A percentile compares a stretch with the other conserved stretches of the same genome.
phyloP scores from a whole-genome alignment of 2,329 filamentous ascomycete genomes.

The Fusarium lateritium region DNA sequence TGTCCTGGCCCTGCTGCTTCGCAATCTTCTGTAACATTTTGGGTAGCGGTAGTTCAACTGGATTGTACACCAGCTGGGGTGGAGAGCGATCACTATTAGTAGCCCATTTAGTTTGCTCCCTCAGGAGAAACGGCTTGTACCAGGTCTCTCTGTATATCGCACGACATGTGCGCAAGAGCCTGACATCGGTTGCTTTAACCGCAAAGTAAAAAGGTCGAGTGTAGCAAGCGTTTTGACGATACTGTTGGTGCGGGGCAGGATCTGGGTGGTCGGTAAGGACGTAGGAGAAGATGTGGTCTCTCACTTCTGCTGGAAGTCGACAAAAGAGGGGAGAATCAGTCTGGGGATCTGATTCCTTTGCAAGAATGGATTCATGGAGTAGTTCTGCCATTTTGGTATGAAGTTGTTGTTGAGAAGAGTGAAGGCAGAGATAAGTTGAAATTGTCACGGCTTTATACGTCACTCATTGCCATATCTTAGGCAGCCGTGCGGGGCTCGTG shows the following conservation, averaged over 20 bases:
- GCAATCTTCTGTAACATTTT: conserved; percentile 37
- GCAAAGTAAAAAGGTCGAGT: conserved; percentile 59
- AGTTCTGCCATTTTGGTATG: background rate
- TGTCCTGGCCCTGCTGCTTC: conserved; percentile 36
- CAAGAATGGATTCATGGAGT: conserved; percentile 3
- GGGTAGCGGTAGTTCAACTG: background rate
- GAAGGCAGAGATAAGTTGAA: background rate
- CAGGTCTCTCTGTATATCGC: conserved; percentile 59
- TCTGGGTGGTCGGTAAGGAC: conserved; percentile 58
- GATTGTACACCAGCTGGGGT: conserved; percentile 28
- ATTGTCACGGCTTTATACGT: no score
- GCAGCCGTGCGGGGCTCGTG: conserved; percentile 29
- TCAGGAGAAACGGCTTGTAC: conserved; percentile 58
- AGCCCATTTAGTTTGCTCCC: conserved; percentile 59
- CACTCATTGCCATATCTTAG: background rate
- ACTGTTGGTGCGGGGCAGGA: conserved; percentile 42
- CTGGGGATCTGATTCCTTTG: conserved; percentile 14
- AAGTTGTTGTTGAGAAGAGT: background rate
- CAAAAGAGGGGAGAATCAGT: conserved; percentile 52
- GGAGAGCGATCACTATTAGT: conserved; percentile 52
- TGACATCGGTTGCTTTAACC: conserved; percentile 53
- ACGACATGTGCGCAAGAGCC: conserved; percentile 61
- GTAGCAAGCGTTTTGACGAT: conserved; percentile 55
- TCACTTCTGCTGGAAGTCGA: conserved; percentile 63
- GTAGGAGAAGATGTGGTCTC: conserved; percentile 62